A percentile compares a stretch with the other conserved stretches of the same genome.
phyloP scores from a whole-genome alignment of 1,284 basidiomycete species.

The Apiotrichum porosum region DNA sequence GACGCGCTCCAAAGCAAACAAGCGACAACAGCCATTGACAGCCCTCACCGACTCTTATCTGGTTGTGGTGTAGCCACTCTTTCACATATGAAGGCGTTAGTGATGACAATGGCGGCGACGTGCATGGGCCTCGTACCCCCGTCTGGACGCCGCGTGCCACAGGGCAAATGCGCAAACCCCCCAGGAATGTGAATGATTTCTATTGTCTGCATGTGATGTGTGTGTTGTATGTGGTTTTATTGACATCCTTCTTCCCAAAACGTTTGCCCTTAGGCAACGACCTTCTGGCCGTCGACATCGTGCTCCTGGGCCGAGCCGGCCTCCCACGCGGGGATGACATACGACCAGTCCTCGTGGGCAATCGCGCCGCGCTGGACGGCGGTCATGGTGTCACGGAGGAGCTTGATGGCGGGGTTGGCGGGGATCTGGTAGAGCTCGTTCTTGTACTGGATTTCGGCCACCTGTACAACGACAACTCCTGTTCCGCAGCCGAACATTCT shows the following conservation, averaged over 20 bases:
- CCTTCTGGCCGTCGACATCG: slow-evolving; percentile 19
- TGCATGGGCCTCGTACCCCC: no score
- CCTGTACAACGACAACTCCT: slow-evolving; percentile 40
- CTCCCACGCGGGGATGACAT: slow-evolving; percentile 38
- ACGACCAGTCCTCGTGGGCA: slow-evolving; percentile 34
- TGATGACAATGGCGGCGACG: no score
- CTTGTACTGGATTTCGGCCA: slow-evolving; percentile 36
- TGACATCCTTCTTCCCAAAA: no score
- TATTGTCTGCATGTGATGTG: slow-evolving; percentile 2
- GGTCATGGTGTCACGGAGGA: slow-evolving; percentile 39
- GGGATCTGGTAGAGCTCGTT: slow-evolving; percentile 30
- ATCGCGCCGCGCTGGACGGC: slow-evolving; percentile 37
- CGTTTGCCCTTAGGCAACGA: slow-evolving; percentile 2
- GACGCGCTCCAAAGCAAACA: no score
- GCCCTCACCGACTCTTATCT: no score
- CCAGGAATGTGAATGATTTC: no score
- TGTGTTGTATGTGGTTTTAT: background rate
- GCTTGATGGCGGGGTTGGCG: slow-evolving; percentile 34
- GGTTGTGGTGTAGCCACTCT: no score
- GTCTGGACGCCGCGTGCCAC: no score
- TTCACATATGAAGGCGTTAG: no score
- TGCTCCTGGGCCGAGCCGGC: slow-evolving; percentile 11
- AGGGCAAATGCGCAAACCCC: no score
- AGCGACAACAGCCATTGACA: no score
- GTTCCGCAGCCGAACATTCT: slow-evolving; percentile 40